Conservation (phyloP, 768 basidiomycete species). For the Boletus rufocinnamomeus region DNA sequence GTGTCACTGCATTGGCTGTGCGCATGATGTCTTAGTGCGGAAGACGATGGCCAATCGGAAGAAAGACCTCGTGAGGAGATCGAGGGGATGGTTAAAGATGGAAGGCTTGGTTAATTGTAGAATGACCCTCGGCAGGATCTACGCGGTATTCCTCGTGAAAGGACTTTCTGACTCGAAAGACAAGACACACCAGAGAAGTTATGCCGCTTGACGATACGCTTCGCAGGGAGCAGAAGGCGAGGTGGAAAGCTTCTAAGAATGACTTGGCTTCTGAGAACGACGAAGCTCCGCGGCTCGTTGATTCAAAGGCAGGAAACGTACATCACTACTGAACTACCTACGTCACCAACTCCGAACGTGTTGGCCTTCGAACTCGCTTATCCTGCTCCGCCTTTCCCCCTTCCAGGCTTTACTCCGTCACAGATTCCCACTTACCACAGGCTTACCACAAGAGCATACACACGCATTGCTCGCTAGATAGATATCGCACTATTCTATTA, state of each 20-base stretch:
- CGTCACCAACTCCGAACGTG: background rate
- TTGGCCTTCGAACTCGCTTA: background rate
- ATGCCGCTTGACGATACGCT: too few species aligned
- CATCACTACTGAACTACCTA: conserved; percentile 9
- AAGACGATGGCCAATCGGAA: conserved; percentile 20
- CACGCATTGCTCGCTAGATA: background rate
- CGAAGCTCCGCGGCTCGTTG: conserved; percentile 8
- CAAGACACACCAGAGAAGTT: too few species aligned
- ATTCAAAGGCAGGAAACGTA: conserved; percentile 10
- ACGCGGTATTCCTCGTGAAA: conserved; percentile 52
- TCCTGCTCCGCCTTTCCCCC: too few species aligned
- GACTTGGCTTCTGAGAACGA: conserved; percentile 6
- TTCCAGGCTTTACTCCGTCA: background rate
- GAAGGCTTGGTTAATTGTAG: conserved; percentile 43
- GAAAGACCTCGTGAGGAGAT: conserved; percentile 65
- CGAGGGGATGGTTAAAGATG: conserved; percentile 56
- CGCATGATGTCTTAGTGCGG: conserved; percentile 4
- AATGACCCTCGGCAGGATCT: conserved; percentile 43
- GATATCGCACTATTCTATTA: background rate
- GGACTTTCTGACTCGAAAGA: too few species aligned
- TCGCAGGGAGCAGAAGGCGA: conserved; percentile 41
- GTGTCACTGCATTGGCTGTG: conserved; percentile 48
- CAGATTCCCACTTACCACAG: background rate
- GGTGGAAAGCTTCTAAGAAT: conserved; percentile 29
- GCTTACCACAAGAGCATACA: background rate